These are phyloP conservation scores for Aspergillus arachidicola DNA, from an alignment of 2,329 filamentous ascomycete species.

Conservation along the genomic window DNA sequence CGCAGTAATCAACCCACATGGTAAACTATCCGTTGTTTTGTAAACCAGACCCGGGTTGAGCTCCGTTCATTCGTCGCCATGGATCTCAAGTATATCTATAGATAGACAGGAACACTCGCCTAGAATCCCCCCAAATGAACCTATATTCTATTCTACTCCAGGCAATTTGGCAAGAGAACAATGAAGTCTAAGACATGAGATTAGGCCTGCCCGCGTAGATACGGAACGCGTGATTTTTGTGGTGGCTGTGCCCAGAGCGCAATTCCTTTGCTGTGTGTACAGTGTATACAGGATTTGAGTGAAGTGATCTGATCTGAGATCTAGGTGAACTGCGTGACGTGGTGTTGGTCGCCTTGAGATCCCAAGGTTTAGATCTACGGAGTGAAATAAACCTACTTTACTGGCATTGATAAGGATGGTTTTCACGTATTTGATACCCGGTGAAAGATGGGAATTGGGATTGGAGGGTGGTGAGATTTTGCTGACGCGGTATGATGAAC, in stretches of 20 bases:
- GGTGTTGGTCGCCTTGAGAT: background rate
- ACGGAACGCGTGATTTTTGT: slow-evolving; percentile 4
- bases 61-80: too few species aligned
- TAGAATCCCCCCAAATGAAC: background rate
- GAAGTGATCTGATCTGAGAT: background rate
- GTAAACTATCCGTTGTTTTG: background rate
- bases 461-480: background rate
- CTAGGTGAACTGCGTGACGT: background rate
- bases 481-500: slow-evolving; percentile 5
- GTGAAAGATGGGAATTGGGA: background rate
- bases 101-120: background rate
- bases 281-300: background rate
- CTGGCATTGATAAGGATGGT: background rate
- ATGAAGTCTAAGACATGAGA: background rate
- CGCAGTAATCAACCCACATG: background rate
- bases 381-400: background rate
- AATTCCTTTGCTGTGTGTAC: background rate
- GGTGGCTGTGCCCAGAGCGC: background rate
- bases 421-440: background rate
- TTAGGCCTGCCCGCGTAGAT: background rate
- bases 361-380: background rate
- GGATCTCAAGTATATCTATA: background rate
- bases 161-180: background rate
- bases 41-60: background rate
- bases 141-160: background rate